phyloP scores from a whole-genome alignment of 345 rosid genomes.

The Cochlearia excelsa region DNA sequence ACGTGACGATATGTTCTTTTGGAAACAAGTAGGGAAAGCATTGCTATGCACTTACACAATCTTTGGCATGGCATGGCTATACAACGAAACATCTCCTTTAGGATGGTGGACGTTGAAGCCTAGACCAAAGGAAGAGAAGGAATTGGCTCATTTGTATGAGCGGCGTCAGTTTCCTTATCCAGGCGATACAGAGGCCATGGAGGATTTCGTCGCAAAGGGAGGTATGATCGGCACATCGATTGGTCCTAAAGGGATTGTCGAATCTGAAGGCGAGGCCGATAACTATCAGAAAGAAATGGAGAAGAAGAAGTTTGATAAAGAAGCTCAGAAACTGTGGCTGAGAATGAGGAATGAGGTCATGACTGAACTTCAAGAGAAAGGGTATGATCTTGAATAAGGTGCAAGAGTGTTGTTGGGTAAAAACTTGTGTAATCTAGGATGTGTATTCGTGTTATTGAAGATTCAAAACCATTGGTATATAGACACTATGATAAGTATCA shows the following conservation, averaged over 20 bases:
- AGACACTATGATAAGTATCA: too few relatives aligned
- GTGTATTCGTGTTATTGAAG: conserved; percentile 16
- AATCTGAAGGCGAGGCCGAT: conserved; percentile 48
- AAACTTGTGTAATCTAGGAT: conserved; percentile 22
- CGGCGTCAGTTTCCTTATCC: conserved; percentile 82
- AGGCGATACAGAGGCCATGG: conserved; percentile 82
- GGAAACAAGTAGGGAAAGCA: conserved; percentile 84
- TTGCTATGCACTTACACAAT: conserved; percentile 69
- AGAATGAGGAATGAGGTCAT: conserved; percentile 91
- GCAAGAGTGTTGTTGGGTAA: background rate
- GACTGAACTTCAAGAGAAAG: conserved; percentile 78
- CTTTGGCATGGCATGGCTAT: conserved; percentile 64
- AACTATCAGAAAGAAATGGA: conserved; percentile 62
- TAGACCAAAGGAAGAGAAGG: conserved; percentile 73
- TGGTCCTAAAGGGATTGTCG: conserved; percentile 65
- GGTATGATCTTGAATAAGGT: conserved; percentile 60
- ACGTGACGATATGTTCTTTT: conserved; percentile 60
- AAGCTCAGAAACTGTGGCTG: conserved; percentile 73
- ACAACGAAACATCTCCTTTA: conserved; percentile 76
- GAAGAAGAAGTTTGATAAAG: conserved; percentile 69
- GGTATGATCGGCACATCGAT: conserved; percentile 75
- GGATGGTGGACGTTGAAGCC: conserved; percentile 97
- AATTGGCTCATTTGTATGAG: conserved; percentile 74
- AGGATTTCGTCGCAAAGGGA: conserved; percentile 75
- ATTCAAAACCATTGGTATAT: background rate